Evolutionary conservation across 164 flowering plant species (phyloP).

Genomic region (Nymphaea colorata): DNA sequence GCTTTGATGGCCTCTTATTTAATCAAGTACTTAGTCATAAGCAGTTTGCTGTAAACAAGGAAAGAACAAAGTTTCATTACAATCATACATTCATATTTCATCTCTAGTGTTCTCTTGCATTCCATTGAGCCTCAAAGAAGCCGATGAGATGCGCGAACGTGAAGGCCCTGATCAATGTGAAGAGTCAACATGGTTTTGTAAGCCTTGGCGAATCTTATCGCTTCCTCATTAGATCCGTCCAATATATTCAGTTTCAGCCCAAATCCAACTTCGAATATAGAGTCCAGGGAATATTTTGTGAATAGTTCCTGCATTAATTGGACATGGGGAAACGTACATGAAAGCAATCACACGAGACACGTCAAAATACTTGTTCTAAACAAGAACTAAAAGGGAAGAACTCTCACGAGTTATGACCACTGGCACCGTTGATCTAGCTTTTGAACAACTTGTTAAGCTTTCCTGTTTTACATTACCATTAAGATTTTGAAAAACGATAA

Average conservation of each 20-base stretch:
- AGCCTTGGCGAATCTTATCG: slow-evolving; percentile 7
- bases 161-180: slow-evolving; percentile 47
- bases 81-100: no score
- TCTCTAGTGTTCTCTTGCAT: no score
- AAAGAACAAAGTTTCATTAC: no score
- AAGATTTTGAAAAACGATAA: no score
- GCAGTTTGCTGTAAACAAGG: no score
- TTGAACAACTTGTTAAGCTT: no score
- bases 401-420: no score
- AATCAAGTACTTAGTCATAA: no score
- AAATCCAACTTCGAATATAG: slow-evolving; percentile 10
- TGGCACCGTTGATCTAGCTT: no score
- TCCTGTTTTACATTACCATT: no score
- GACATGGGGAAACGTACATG: neutral
- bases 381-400: neutral
- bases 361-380: neutral
- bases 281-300: slow-evolving; percentile 8
- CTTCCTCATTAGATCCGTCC: slow-evolving; percentile 4
- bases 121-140: slow-evolving; percentile 11
- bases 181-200: slow-evolving; percentile 69
- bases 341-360: neutral
- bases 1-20: no score
- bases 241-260: slow-evolving; percentile 9
- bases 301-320: slow-evolving; percentile 7
- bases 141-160: slow-evolving; percentile 29